Evolutionary conservation across 108 stramenopile species (phyloP).

Genomic region (Cyclotella atomus): DNA sequence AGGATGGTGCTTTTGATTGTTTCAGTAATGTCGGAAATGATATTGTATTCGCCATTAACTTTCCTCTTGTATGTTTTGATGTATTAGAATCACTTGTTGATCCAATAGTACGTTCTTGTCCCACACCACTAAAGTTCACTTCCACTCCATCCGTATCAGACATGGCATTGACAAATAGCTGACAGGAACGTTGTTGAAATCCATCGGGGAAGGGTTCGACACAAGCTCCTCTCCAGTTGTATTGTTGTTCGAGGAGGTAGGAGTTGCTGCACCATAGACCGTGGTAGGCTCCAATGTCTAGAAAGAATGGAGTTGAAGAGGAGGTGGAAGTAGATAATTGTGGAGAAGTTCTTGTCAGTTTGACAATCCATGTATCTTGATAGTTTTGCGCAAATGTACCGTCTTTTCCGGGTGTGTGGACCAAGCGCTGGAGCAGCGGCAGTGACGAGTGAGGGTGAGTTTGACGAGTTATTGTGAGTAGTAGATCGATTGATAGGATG

Average conservation of each 20-base stretch:
- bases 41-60: background rate
- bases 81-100: background rate
- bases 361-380: slow-evolving; percentile 4
- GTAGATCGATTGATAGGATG: background rate
- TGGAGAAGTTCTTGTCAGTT: background rate
- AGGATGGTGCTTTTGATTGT: slow-evolving; percentile 9
- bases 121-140: slow-evolving; percentile 4
- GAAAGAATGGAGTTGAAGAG: background rate
- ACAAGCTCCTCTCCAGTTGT: background rate
- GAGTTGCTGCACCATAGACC: slow-evolving; percentile 1
- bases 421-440: background rate
- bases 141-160: slow-evolving; percentile 10
- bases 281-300: background rate
- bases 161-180: slow-evolving; percentile 18
- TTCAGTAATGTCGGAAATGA: slow-evolving; percentile 5
- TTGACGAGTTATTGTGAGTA: background rate
- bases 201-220: slow-evolving; percentile 18
- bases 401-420: background rate
- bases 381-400: background rate
- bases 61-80: background rate
- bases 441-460: background rate
- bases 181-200: slow-evolving; percentile 14
- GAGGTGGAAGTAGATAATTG: background rate
- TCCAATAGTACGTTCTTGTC: slow-evolving; percentile 6
- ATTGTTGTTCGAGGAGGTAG: background rate